Conservation (phyloP, 768 basidiomycete species). For the Fomitopsis pulvina region DNA sequence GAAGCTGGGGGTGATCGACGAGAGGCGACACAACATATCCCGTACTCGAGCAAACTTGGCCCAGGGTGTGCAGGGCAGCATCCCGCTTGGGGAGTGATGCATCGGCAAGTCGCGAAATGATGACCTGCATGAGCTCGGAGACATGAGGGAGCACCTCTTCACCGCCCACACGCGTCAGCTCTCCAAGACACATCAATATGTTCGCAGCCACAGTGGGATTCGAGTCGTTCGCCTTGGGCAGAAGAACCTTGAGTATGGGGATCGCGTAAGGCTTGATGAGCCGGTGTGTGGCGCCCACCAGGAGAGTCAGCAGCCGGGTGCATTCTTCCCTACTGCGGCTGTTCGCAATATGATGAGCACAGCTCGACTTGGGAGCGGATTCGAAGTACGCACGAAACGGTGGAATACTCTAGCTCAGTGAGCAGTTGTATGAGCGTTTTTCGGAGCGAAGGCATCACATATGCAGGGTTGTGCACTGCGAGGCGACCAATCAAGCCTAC, state of each 20-base stretch:
- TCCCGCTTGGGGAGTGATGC: constrained; percentile 85
- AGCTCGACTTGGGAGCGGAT: not conserved
- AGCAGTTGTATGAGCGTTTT: constrained; percentile 94
- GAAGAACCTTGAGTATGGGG: constrained; percentile 88
- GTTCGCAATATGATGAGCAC: constrained; percentile 5
- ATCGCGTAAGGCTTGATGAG: constrained; percentile 94
- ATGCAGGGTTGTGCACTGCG: constrained; percentile 93
- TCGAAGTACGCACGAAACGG: constrained; percentile 57
- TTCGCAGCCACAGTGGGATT: constrained; percentile 89
- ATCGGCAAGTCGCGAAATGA: constrained; percentile 86
- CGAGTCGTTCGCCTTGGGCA: constrained; percentile 80
- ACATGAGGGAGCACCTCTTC: constrained; percentile 85
- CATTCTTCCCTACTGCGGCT: constrained; percentile 90
- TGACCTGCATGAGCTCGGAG: constrained; percentile 82
- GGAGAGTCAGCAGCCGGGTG: constrained; percentile 79
- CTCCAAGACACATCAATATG: constrained; percentile 90
- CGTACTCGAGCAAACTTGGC: constrained; percentile 92
- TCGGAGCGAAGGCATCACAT: constrained; percentile 95
- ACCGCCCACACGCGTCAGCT: constrained; percentile 87
- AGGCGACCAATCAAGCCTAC: constrained; percentile 89
- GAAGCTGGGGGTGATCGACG: constrained; percentile 83
- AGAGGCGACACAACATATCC: constrained; percentile 91
- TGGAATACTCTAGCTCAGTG: constrained; percentile 95
- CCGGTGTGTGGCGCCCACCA: constrained; percentile 87
- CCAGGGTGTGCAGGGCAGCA: constrained; percentile 89